A percentile compares a stretch with the other conserved stretches of the same genome.
phyloP scores from a whole-genome alignment of 768 basidiomycete genomes.

The Boletus patriciae region DNA sequence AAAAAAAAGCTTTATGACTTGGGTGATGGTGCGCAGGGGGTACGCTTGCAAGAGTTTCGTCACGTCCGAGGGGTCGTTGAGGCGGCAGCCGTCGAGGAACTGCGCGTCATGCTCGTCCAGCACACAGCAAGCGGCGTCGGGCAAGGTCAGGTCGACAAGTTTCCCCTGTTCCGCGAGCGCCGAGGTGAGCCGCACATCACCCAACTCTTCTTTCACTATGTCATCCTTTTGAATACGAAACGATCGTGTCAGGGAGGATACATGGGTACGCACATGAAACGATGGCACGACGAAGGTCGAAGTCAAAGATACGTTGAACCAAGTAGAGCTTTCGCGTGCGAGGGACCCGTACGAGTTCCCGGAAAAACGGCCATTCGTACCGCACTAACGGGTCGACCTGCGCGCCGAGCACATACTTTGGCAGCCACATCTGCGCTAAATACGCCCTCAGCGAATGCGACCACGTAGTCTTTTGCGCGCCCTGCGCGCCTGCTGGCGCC shows the following conservation, averaged over 20 bases:
- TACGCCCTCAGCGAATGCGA: conserved; percentile 4
- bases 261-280: neutral
- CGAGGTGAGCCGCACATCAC: neutral
- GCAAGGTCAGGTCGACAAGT: neutral
- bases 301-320: conserved; percentile 4
- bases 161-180: neutral
- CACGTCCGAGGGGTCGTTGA: conserved; percentile 5
- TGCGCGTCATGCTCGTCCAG: neutral
- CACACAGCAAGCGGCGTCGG: neutral
- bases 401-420: conserved; percentile 3
- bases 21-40: conserved; percentile 2
- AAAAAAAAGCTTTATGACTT: neutral
- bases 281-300: neutral
- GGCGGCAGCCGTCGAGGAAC: neutral
- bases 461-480: neutral
- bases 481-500: neutral
- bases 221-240: too few relatives aligned
- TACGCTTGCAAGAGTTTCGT: conserved; percentile 3
- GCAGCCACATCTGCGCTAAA: conserved; percentile 13
- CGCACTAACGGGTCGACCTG: neutral
- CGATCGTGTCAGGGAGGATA: neutral
- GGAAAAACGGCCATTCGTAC: conserved; percentile 10
- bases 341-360: neutral
- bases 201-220: neutral
- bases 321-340: conserved; percentile 3